Evolutionary conservation across 345 rosid genomes (phyloP).

Genomic region (Clausena lansium): DNA sequence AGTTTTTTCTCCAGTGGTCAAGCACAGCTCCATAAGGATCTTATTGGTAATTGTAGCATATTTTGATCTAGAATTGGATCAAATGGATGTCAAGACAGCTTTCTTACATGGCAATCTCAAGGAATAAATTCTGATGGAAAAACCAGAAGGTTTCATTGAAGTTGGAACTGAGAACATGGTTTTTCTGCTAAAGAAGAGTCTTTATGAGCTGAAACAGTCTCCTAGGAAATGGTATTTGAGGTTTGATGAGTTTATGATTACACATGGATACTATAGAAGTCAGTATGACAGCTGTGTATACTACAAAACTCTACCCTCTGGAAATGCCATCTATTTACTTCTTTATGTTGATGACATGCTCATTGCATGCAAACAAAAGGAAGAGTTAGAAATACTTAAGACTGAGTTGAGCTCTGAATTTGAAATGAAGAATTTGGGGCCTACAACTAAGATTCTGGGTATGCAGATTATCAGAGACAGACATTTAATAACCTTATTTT

Average conservation of each 20-base stretch:
- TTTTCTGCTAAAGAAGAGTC: neutral
- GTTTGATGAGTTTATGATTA: neutral
- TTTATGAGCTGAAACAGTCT: neutral
- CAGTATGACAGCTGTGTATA: neutral
- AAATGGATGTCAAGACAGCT: no score
- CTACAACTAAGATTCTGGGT: accelerated
- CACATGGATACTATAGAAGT: no score
- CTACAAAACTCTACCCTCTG: accelerated
- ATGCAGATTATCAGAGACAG: neutral
- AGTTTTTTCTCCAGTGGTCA: no score
- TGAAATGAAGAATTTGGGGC: neutral
- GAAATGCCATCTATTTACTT: accelerated
- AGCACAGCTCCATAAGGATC: no score
- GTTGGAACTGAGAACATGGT: neutral
- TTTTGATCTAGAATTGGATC: no score
- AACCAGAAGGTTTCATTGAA: neutral
- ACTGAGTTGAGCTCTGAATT: no score
- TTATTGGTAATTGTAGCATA: no score
- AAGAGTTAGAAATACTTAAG: no score
- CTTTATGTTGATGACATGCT: no score
- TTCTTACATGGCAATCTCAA: no score
- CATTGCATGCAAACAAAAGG: accelerated
- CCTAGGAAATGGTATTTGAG: neutral
- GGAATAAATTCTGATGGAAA: neutral
- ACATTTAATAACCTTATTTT: accelerated